phyloP scores from a whole-genome alignment of 2,329 filamentous ascomycete genomes.

The Paecilomyces sp. region DNA sequence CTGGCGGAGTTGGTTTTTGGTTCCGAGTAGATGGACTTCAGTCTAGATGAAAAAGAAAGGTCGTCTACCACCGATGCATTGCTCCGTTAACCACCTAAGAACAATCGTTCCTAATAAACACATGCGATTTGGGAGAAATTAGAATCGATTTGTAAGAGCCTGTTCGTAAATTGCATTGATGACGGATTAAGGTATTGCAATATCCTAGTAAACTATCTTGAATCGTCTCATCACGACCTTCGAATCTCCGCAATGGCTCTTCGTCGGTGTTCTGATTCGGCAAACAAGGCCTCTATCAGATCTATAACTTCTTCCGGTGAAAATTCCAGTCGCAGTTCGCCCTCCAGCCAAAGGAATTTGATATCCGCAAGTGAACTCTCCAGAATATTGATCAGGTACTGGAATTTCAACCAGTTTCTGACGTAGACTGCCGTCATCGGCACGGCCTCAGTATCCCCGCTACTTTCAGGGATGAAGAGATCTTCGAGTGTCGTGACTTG shows the following conservation, averaged over 20 bases:
- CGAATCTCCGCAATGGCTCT: constrained; percentile 53
- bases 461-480: constrained; percentile 45
- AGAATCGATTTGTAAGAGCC: not conserved
- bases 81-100: too few species aligned
- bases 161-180: not conserved
- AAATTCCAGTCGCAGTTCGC: constrained; percentile 58
- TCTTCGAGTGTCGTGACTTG: constrained; percentile 49
- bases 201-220: constrained; percentile 3
- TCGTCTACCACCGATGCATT: too few species aligned
- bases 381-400: constrained; percentile 57
- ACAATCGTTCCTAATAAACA: too few species aligned
- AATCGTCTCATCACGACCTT: constrained; percentile 18
- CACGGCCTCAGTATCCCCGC: constrained; percentile 27
- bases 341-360: constrained; percentile 58
- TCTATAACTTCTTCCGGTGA: constrained; percentile 55
- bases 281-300: constrained; percentile 57
- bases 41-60: too few species aligned
- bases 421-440: constrained; percentile 57
- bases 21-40: too few species aligned
- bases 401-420: constrained; percentile 58
- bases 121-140: not conserved
- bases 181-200: not conserved
- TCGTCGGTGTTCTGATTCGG: constrained; percentile 53
- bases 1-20: constrained; percentile 11
- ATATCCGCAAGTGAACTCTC: constrained; percentile 59